phyloP scores from a whole-genome alignment of 2,329 filamentous ascomycete species.

The Metarhizium brunneum region DNA sequence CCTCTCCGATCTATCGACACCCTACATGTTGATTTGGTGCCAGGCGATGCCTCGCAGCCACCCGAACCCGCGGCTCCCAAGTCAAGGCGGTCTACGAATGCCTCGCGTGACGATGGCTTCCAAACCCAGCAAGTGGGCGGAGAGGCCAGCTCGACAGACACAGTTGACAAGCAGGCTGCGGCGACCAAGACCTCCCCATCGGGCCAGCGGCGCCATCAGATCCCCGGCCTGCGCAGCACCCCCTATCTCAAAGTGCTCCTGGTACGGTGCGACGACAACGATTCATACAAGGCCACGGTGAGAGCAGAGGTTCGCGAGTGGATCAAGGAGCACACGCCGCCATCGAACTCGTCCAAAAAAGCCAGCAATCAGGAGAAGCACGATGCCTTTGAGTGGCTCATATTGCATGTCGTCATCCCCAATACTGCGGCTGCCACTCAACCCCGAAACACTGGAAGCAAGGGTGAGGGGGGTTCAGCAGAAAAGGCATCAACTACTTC shows the following conservation, averaged over 20 bases:
- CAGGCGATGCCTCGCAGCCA: constrained; percentile 42
- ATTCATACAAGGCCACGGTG: constrained; percentile 76
- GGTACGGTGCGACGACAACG: constrained; percentile 89
- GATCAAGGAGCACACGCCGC: constrained; percentile 68
- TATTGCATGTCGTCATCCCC: constrained; percentile 84
- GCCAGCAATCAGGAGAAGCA: constrained; percentile 75
- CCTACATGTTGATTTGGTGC: constrained; percentile 80
- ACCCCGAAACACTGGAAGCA: constrained; percentile 49
- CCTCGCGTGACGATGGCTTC: constrained; percentile 47
- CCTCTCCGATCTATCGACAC: constrained; percentile 90
- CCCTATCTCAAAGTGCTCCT: constrained; percentile 89
- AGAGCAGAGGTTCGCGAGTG: constrained; percentile 79
- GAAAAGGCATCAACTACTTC: constrained; percentile 61
- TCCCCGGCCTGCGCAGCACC: constrained; percentile 83
- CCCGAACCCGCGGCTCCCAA: constrained; percentile 21
- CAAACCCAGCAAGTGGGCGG: constrained; percentile 45
- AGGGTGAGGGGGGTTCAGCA: constrained; percentile 43
- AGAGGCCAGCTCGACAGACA: constrained; percentile 27
- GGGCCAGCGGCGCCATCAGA: constrained; percentile 69
- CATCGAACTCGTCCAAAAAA: constrained; percentile 43
- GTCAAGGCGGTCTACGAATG: constrained; percentile 22
- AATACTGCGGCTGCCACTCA: constrained; percentile 75
- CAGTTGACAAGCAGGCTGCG: constrained; percentile 24
- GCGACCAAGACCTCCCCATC: constrained; percentile 23
- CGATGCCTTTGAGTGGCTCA: constrained; percentile 92